These are phyloP conservation scores for Nakazawaea populi DNA, from an alignment of 805 yeast species.

Conservation along the genomic window DNA sequence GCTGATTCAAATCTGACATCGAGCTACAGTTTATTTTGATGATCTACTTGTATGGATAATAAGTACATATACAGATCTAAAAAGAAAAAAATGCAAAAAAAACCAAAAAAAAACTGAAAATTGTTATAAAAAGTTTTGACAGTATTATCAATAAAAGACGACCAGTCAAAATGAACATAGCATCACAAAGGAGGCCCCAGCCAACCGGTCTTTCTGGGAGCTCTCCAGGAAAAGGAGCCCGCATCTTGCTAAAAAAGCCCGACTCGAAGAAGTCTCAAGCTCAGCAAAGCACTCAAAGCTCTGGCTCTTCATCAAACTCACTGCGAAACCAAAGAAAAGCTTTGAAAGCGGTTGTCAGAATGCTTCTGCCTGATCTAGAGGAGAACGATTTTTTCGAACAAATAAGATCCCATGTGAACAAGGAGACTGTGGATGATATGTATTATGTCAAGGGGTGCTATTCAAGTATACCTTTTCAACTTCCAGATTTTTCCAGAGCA, in stretches of 20 bases:
- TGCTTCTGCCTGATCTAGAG: conserved; percentile 35
- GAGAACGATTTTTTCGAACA: conserved; percentile 23
- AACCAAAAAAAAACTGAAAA: neutral
- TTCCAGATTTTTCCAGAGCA: conserved; percentile 34
- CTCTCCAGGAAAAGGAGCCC: conserved; percentile 12
- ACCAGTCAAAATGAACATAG: neutral
- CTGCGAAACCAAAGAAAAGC: conserved; percentile 10
- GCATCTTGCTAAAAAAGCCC: conserved; percentile 11
- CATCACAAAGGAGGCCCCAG: conserved; percentile 9
- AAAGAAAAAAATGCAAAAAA: neutral
- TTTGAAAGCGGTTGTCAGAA: conserved; percentile 31
- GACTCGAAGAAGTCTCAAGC: conserved; percentile 9
- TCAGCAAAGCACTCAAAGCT: conserved; percentile 1
- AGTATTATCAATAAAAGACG: neutral
- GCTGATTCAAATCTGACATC: conserved; percentile 4
- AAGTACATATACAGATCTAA: neutral
- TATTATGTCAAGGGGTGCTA: conserved; percentile 38
- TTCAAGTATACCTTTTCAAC: conserved; percentile 30
- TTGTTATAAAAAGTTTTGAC: neutral
- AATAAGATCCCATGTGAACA: conserved; percentile 13
- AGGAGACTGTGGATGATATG: conserved; percentile 12
- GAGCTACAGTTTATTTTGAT: neutral
- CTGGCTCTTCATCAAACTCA: neutral
- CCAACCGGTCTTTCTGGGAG: conserved; percentile 5
- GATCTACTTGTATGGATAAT: neutral